phyloP scores from a whole-genome alignment of 73 alveolate genomes.

The Paramecium sonneborni region DNA sequence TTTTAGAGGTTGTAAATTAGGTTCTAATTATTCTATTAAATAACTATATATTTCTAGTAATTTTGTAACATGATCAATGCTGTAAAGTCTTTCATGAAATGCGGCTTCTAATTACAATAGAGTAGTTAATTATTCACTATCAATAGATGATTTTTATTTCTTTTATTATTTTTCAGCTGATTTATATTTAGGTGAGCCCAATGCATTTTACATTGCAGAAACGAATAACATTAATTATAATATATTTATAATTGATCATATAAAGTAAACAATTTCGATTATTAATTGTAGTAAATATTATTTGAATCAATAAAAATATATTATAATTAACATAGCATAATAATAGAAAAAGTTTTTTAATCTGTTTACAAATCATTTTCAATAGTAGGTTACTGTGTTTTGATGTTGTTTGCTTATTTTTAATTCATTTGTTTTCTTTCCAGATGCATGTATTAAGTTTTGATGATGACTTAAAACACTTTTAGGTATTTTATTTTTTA shows the following conservation, averaged over 20 bases:
- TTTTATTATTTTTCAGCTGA: not conserved
- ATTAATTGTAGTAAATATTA: not conserved
- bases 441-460: not conserved
- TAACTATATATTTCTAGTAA: not conserved
- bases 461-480: slow-evolving; percentile 28
- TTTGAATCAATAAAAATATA: not conserved
- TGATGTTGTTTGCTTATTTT: not conserved
- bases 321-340: not conserved
- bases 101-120: not conserved
- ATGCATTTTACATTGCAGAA: not conserved
- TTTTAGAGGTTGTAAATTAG: not conserved
- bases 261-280: too few relatives aligned
- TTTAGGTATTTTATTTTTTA: not conserved
- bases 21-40: not conserved
- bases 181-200: not conserved
- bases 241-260: not conserved
- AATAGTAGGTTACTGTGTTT: not conserved
- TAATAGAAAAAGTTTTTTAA: not conserved
- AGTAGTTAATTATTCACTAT: not conserved
- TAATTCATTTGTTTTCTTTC: not conserved
- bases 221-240: not conserved
- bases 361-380: not conserved
- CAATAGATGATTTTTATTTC: not conserved
- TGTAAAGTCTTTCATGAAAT: not conserved
- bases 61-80: not conserved